Evolutionary conservation across 2,329 filamentous ascomycete genomes (phyloP), one percentile per base, ranked within the genome.

Genomic region (Paramyrothecium roridum): DNA sequence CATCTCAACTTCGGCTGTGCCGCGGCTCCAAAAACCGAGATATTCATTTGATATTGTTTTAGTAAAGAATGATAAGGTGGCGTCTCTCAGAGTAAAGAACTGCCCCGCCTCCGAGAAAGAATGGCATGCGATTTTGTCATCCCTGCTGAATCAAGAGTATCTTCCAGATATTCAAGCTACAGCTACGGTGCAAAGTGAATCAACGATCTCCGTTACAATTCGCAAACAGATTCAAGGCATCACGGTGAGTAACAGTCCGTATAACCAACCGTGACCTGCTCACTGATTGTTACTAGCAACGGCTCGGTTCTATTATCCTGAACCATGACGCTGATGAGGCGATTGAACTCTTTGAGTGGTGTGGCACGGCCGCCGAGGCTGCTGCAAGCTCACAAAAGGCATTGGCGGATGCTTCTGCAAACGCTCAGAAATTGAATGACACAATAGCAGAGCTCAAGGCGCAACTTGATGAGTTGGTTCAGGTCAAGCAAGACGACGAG

Each of bases 341-440:
- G 58, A 80, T 90, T 58, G 80, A 85, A 54, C 74, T 87, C 3
- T 88, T 89, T 58, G 84, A 89, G 54, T 93, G 89, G 89, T 89
- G 87, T 56, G 81, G 80, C 46, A 74, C 76, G 20, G 83, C 85
- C 6, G 78, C 82, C 11, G 72, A 80, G 54, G 74, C 78, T 19
- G 75, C 80, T 50, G 66, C 70, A 20, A 71, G 71, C 26, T 76
- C 79, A 37, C 73, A 77, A 50, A 67, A 75, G 47, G 72, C 78
- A 17, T 68, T 82, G 13, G 72, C 67, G 2, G 63, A 72, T 13
- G 70, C 78, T 53, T 77, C 73, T 54, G 70, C 69, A 52, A 72
- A 75, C 63, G 69, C 71, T 53, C 61, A 68, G 17, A 73, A 76
- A 23, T 79, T 88, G 40, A 80, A 88, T 61, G 70, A 76, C 48